Percentiles rank a stretch among this genome's conserved stretches.
These are phyloP conservation scores for Scenedesmus sp. DNA, from an alignment of 163 green algal species.

Conservation along the genomic window DNA sequence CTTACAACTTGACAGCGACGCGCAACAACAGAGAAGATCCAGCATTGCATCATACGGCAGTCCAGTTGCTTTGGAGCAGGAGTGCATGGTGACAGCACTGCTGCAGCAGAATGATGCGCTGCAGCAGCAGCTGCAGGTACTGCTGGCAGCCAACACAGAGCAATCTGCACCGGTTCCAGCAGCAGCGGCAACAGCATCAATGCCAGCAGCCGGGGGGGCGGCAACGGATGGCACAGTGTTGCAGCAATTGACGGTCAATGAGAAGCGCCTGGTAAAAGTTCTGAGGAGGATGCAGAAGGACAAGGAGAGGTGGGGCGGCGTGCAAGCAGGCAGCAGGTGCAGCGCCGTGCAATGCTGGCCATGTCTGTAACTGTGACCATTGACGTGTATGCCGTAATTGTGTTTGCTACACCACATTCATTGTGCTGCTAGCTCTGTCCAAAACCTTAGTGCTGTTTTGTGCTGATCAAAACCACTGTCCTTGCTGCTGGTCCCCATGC, in stretches of 20 bases:
- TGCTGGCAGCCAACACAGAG: background rate
- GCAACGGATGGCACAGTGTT: background rate
- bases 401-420: background rate
- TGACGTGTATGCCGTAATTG: background rate
- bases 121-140: conserved; percentile 1
- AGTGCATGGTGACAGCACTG: background rate
- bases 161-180: background rate
- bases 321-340: background rate
- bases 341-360: background rate
- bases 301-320: background rate
- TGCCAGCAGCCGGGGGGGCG: background rate
- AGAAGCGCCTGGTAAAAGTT: conserved; percentile 5
- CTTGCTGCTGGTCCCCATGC: background rate
- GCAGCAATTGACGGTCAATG: background rate
- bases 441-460: no score
- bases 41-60: background rate
- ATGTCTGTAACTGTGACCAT: background rate
- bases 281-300: conserved; percentile 23
- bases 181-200: background rate
- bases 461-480: background rate
- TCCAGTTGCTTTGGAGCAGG: background rate
- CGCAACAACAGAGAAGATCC: background rate
- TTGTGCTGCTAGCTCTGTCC: background rate
- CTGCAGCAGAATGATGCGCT: background rate
- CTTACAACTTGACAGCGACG: background rate